These are phyloP conservation scores for Heliocybe sulcata DNA, from an alignment of 1,284 basidiomycete genomes.

Conservation along the genomic window DNA sequence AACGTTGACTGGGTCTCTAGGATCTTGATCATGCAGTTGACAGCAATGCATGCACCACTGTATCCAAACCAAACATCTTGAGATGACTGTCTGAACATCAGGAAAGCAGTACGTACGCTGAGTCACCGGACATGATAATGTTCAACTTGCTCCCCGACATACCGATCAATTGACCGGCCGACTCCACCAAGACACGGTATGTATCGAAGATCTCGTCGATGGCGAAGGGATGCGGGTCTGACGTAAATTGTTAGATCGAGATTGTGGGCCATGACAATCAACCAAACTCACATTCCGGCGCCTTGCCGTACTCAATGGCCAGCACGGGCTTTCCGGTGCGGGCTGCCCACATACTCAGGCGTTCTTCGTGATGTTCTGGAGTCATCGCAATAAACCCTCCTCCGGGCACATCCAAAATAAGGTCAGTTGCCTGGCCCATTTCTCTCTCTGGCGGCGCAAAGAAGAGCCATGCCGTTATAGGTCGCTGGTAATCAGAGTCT, in stretches of 20 bases:
- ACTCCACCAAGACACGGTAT: conserved; percentile 78
- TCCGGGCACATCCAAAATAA: conserved; percentile 90
- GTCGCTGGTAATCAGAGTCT: conserved; percentile 69
- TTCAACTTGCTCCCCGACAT: conserved; percentile 76
- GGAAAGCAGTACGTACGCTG: conserved; percentile 60
- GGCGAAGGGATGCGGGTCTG: conserved; percentile 93
- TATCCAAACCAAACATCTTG: neutral
- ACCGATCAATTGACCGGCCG: conserved; percentile 75
- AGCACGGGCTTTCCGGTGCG: conserved; percentile 78
- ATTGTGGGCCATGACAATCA: neutral
- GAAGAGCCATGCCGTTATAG: conserved; percentile 82
- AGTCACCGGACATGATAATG: conserved; percentile 82
- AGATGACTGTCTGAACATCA: conserved; percentile 5
- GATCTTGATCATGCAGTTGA: conserved; percentile 78
- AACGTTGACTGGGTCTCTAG: conserved; percentile 54
- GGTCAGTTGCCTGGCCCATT: conserved; percentile 64
- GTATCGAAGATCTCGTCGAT: conserved; percentile 93
- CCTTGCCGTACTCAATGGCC: conserved; percentile 92
- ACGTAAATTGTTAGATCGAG: conserved; percentile 1
- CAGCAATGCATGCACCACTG: conserved; percentile 82
- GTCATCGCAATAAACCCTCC: conserved; percentile 96
- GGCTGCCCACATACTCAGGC: conserved; percentile 81
- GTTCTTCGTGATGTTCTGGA: conserved; percentile 92
- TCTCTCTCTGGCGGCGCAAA: conserved; percentile 69
- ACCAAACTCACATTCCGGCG: conserved; percentile 76